Percentiles rank a stretch among this genome's conserved stretches.
Evolutionary conservation across 1,139 yeast genomes (phyloP).

Genomic region (Lodderomyces oxycetoniae): DNA sequence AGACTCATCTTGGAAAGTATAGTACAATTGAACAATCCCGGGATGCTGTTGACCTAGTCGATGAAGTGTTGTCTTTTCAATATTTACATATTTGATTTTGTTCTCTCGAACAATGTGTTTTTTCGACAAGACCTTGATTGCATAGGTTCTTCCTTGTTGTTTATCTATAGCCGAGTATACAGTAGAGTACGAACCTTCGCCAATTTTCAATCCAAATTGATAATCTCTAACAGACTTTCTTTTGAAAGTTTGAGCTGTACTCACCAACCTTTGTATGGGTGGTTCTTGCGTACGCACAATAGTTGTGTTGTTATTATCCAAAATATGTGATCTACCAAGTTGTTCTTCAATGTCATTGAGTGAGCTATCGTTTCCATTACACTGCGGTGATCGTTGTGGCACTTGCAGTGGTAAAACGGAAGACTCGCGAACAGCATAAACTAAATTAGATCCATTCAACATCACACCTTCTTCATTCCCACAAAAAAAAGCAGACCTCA

Average conservation of each 20-base stretch:
- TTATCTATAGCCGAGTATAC: conserved; percentile 65
- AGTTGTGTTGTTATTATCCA: too few relatives aligned
- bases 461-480: too few relatives aligned
- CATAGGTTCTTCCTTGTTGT: conserved; percentile 54
- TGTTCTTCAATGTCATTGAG: too few relatives aligned
- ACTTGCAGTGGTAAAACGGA: too few relatives aligned
- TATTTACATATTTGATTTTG: conserved; percentile 74
- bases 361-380: too few relatives aligned
- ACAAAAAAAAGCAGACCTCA: too few relatives aligned
- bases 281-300: too few relatives aligned
- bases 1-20: conserved; percentile 74
- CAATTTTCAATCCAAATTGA: conserved; percentile 65
- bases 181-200: conserved; percentile 80
- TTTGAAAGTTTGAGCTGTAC: conserved; percentile 3
- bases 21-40: conserved; percentile 67
- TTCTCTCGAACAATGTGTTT: conserved; percentile 73
- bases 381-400: too few relatives aligned
- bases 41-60: conserved; percentile 61
- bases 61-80: conserved; percentile 71
- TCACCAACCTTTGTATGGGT: too few relatives aligned
- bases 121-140: conserved; percentile 70
- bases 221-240: conserved; percentile 58
- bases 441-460: too few relatives aligned
- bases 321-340: too few relatives aligned
- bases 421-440: too few relatives aligned